Evolutionary conservation across 768 basidiomycete genomes (phyloP), one percentile per base, ranked within the genome.

Genomic region (Hericium alpestre): DNA sequence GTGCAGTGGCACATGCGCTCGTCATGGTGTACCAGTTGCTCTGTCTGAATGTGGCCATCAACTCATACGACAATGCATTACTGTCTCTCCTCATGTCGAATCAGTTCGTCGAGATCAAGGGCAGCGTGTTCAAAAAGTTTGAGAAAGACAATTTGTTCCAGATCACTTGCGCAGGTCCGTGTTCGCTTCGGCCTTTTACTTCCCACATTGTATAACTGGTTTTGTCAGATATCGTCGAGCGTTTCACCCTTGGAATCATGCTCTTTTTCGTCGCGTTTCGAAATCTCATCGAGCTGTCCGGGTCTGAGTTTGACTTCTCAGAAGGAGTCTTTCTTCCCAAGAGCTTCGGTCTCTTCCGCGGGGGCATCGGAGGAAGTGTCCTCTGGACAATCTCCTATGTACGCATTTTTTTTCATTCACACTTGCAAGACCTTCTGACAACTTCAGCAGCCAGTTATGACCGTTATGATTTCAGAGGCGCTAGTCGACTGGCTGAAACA

Each of bases 61-160:
- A 98, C 72, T 95, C 93, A 16, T 99, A 95, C 69, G 94, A 97
- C 68, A 90, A 98, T 64, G 87, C 95, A 2, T 81, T 99, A 7
- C 77, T 99, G 41, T 96, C 94, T 0, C 79, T 99, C 0, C 79
- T 99, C 8, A 84, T 99, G 48, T 96, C 93, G 48, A 99, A 98
- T 66, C 96, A 99, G 69, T 98, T 99, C 65, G 95, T 98, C 38
- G 96, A 99, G 72, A 98, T 98, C 71, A 99, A 99, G 72, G 94
- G 95, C 38, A 93, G 90, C 67, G 96, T 99, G 1, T 99, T 99
- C 82, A 99, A 98, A 72, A 97, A 88, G 68, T 98, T 99, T 65
- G 96, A 98, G 68, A 99, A 97, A 68, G 96, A 99, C 65, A 97
- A 90, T 66, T 79, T 99, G 9, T 97, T 99, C 69, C 96, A 99